Base-by-base conservation (phyloP, 2,329 filamentous ascomycete species). In the Trichoderma cornu-damae region DNA sequence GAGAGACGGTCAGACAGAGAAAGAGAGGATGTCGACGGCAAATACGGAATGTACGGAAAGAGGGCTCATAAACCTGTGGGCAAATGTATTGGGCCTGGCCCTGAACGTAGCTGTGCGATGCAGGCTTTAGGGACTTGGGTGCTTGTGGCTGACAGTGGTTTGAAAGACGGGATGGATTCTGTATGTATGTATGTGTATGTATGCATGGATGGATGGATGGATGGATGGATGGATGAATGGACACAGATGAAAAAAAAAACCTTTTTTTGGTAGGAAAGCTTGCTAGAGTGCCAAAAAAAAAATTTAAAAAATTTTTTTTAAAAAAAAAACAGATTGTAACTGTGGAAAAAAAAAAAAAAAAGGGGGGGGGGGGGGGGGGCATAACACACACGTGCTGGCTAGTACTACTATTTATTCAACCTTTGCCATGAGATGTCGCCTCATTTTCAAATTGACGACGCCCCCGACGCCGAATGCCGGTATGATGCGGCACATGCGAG, bases 401-500 rank as follows among this genome's bases (percentile, higher is more conserved):
- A 18, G 28, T n/a, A n/a, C n/a, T n/a, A n/a, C 12, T n/a, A 57
- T 64, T n/a, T 59, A 73, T 53, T 71, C 79, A 58, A 89, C 68
- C 64, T 70, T 79, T 63, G 75, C 75, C 86, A 96, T 91, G 64
- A 93, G 68, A 53, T 69, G 75, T 66, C 74, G 77, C 64, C 91
- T 79, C 43, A 93, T 77, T 66, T 88, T 85, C 59, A 79, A 80
- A 72, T 96, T 96, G 9, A 94, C 87, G 9, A 96, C 89, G 0
- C 91, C 91, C 1, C 91, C 92, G 11, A 96, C 79, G 2, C 91
- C 92, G 76, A 93, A 96, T 0, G 91, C 91, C 16, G 91, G 91
- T 2, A 96, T 80, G 64, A 96, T 96, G 66, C 92, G 81, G 60
- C 88, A 88, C 72, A 96, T 87, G 54, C 91, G 76, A 24, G 92